phyloP scores from a whole-genome alignment of 768 basidiomycete genomes.

The Lentinula edodes region DNA sequence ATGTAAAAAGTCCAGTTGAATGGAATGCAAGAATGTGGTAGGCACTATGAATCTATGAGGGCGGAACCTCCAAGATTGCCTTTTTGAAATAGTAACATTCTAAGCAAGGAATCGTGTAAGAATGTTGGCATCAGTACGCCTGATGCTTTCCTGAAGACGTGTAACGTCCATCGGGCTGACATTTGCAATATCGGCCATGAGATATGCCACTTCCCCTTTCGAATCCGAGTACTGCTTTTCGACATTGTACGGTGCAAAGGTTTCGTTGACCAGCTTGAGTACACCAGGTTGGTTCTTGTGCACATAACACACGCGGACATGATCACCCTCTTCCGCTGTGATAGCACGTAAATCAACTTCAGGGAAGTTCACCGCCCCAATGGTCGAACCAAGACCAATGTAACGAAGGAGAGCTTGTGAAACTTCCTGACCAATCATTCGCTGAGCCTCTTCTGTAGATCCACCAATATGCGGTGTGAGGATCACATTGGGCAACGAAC shows the following conservation, averaged over 20 bases:
- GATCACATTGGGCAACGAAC: slow-evolving; percentile 82
- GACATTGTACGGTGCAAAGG: slow-evolving; percentile 92
- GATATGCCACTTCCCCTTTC: slow-evolving; percentile 87
- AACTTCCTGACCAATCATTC: slow-evolving; percentile 96
- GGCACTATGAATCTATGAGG: neutral
- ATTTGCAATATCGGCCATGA: slow-evolving; percentile 95
- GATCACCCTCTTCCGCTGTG: slow-evolving; percentile 70
- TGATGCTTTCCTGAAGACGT: slow-evolving; percentile 73
- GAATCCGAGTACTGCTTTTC: slow-evolving; percentile 99
- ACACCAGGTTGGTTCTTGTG: slow-evolving; percentile 97
- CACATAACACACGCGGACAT: slow-evolving; percentile 90
- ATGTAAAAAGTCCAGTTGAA: slow-evolving; percentile 43
- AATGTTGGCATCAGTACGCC: slow-evolving; percentile 78
- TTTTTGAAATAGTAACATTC: slow-evolving; percentile 7
- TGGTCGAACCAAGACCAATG: slow-evolving; percentile 84
- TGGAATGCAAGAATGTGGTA: slow-evolving; percentile 21
- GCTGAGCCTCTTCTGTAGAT: slow-evolving; percentile 97
- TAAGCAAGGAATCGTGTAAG: slow-evolving; percentile 79
- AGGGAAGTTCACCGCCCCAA: slow-evolving; percentile 98
- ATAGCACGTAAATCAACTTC: slow-evolving; percentile 96
- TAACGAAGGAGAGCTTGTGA: slow-evolving; percentile 80
- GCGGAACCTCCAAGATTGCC: neutral
- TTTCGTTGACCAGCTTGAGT: slow-evolving; percentile 90
- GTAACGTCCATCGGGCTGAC: slow-evolving; percentile 80
- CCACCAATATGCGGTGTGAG: slow-evolving; percentile 99